A percentile compares a stretch with the other conserved stretches of the same genome.
These are phyloP conservation scores for Sugiyamaella pinicola DNA, from an alignment of 1,139 yeast species.

Conservation along the genomic window DNA sequence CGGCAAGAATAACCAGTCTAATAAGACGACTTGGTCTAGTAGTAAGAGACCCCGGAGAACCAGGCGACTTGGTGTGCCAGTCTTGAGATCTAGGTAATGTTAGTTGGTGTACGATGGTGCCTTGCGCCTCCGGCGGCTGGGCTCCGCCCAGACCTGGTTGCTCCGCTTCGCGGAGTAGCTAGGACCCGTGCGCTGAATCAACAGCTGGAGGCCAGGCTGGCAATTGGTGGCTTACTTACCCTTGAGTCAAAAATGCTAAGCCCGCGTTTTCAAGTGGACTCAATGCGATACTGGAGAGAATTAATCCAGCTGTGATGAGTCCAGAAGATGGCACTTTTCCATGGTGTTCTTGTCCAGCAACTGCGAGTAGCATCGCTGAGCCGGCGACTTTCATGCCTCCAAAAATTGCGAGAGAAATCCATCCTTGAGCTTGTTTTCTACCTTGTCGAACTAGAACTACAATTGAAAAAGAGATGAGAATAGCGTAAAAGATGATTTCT, in stretches of 20 bases:
- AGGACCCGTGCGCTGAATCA: too few species aligned
- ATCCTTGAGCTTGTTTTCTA: slow-evolving; percentile 17
- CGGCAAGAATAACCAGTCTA: slow-evolving; percentile 16
- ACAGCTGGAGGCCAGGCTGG: background rate
- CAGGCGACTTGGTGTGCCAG: background rate
- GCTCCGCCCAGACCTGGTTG: too few species aligned
- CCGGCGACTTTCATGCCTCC: slow-evolving; percentile 21
- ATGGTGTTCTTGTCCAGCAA: slow-evolving; percentile 17
- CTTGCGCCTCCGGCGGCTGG: too few species aligned
- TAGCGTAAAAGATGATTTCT: slow-evolving; percentile 19
- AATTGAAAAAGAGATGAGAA: slow-evolving; percentile 5
- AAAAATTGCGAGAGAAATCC: slow-evolving; percentile 20
- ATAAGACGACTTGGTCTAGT: slow-evolving; percentile 6
- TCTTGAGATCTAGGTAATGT: background rate
- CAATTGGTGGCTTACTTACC: slow-evolving; percentile 2
- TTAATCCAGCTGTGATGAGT: slow-evolving; percentile 22
- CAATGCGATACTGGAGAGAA: slow-evolving; percentile 23
- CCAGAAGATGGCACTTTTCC: slow-evolving; percentile 20
- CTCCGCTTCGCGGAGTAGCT: too few species aligned
- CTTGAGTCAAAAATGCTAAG: slow-evolving; percentile 20
- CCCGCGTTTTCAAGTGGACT: slow-evolving; percentile 27
- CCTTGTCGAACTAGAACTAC: slow-evolving; percentile 15
- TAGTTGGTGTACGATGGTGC: background rate
- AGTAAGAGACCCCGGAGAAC: slow-evolving; percentile 5
- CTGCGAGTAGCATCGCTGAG: slow-evolving; percentile 19